Evolutionary conservation across 108 stramenopile genomes (phyloP).

Genomic region (Stephanodiscus triporus): DNA sequence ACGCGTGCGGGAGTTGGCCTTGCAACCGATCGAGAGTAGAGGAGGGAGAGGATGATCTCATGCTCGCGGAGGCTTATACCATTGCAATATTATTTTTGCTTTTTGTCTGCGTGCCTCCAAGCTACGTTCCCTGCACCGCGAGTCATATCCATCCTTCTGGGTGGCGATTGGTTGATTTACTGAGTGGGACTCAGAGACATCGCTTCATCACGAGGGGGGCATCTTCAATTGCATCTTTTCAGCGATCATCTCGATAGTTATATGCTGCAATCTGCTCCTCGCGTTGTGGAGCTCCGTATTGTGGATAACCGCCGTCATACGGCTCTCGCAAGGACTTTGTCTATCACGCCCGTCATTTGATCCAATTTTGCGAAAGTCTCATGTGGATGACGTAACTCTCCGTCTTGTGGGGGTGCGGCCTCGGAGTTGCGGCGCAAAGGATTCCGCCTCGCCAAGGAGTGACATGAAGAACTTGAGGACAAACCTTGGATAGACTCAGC

Average conservation of each 20-base stretch:
- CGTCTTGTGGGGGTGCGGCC: background rate
- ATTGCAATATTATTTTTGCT: background rate
- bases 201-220: background rate
- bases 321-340: background rate
- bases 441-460: no score
- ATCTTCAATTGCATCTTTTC: background rate
- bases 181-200: background rate
- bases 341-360: background rate
- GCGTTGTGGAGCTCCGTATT: background rate
- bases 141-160: no score
- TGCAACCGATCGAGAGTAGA: background rate
- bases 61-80: background rate
- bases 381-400: background rate
- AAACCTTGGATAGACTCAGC: no score
- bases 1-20: background rate
- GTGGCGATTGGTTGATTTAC: background rate
- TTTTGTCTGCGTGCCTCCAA: no score
- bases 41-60: background rate
- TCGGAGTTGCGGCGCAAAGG: no score
- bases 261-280: conserved; percentile 1
- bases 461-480: no score
- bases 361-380: background rate
- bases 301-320: conserved; percentile 1
- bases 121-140: no score
- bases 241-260: background rate